These are phyloP conservation scores for Microdochium trichocladiopsis DNA, from an alignment of 2,329 filamentous ascomycete species.

Conservation along the genomic window DNA sequence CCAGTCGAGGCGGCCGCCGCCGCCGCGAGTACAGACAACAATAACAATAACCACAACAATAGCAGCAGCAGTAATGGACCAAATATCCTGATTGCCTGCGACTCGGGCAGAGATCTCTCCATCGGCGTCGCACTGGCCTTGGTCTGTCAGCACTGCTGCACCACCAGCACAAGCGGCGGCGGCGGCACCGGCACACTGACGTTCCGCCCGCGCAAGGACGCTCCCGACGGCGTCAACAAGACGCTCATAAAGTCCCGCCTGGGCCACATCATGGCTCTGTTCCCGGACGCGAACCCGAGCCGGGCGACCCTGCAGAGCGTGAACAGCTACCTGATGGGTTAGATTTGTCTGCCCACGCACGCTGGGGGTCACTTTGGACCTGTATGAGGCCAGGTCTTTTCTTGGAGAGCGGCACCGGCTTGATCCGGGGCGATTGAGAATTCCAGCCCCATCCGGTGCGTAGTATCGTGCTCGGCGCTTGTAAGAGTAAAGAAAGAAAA, in stretches of 20 bases:
- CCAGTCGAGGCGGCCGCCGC: too few relatives aligned
- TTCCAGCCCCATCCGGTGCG: too few relatives aligned
- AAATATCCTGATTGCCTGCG: constrained; percentile 57
- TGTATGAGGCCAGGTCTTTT: too few relatives aligned
- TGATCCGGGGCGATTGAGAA: too few relatives aligned
- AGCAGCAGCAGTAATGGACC: not conserved
- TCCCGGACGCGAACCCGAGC: constrained; percentile 76
- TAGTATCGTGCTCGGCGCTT: too few relatives aligned
- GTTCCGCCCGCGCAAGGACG: constrained; percentile 1
- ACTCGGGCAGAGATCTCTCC: constrained; percentile 72
- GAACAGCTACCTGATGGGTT: constrained; percentile 77
- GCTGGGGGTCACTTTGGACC: not conserved
- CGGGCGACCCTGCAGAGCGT: constrained; percentile 83
- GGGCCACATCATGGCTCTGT: constrained; percentile 73
- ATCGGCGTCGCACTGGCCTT: constrained; percentile 72
- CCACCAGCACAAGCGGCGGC: constrained; percentile 10
- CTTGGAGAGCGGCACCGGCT: too few relatives aligned
- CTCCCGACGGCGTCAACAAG: constrained; percentile 57
- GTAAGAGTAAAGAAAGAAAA: too few relatives aligned
- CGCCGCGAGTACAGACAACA: constrained; percentile 1
- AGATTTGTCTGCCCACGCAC: not conserved
- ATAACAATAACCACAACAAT: not conserved
- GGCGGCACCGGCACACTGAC: constrained; percentile 7
- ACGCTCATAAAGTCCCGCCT: constrained; percentile 68
- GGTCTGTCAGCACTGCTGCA: constrained; percentile 41